These are phyloP conservation scores for Corylus americana DNA, from an alignment of 306 rosid genomes.

Conservation along the genomic window DNA sequence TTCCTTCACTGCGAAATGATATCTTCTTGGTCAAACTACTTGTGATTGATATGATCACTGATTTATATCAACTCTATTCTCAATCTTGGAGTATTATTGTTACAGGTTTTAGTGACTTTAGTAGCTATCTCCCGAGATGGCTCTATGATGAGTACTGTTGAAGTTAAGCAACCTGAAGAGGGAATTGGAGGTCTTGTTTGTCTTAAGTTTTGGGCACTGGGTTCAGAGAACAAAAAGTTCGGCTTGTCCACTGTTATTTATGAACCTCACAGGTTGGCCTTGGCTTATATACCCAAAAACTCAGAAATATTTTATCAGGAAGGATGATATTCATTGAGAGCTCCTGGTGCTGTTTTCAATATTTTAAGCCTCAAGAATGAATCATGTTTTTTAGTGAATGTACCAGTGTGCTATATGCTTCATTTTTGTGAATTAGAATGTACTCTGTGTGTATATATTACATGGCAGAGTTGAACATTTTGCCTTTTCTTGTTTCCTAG, in stretches of 20 bases:
- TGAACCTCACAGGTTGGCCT: conserved; percentile 89
- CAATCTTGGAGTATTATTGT: not conserved
- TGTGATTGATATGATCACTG: not conserved
- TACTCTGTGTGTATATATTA: conserved; percentile 11
- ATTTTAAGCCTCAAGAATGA: conserved; percentile 4
- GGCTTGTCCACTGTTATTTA: conserved; percentile 74
- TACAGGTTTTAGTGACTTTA: conserved; percentile 64
- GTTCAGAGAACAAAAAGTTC: conserved; percentile 59
- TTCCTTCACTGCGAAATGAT: conserved; percentile 17
- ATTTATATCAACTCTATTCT: too few relatives aligned
- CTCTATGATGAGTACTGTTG: conserved; percentile 84
- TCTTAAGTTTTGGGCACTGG: conserved; percentile 87
- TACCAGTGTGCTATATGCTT: conserved; percentile 4
- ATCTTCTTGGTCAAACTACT: not conserved
- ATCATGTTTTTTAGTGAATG: not conserved
- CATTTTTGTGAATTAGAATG: conserved; percentile 13
- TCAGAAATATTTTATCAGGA: not conserved
- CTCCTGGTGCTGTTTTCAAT: conserved; percentile 2
- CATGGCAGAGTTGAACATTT: conserved; percentile 15
- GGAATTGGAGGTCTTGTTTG: conserved; percentile 83
- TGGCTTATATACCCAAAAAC: conserved; percentile 13
- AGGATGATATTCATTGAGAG: not conserved
- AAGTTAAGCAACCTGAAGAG: conserved; percentile 78
- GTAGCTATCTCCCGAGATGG: conserved; percentile 82
- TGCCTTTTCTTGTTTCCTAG: not conserved